Evolutionary conservation across 1,284 basidiomycete genomes (phyloP), one percentile per base, ranked within the genome.

Genomic region (Ceratorhiza oryzae-sativae): DNA sequence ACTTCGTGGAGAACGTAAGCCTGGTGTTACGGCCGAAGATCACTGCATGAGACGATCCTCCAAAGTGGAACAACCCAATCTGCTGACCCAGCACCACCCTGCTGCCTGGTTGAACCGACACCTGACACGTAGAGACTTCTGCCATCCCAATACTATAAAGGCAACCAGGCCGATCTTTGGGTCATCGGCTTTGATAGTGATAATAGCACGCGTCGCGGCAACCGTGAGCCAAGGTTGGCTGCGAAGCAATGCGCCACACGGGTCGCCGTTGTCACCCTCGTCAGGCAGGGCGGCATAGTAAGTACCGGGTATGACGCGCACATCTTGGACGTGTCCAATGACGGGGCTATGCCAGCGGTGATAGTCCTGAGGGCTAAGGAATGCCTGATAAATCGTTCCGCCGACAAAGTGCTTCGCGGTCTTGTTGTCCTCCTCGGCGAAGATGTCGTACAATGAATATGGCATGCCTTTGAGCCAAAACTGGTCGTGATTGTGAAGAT

Each of bases 331-430:
- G 0, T 71, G 81, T 0, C 86, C 87, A 6, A 80, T 79, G 9
- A 88, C 80, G 9, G 87, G 87, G 34, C 80, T 79, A 76, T 84
- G 83, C 86, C 86, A 88, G 51, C 86, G 84, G 73, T 88, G 86
- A 75, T 86, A 88, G 18, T 82, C 80, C 5, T 80, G 73, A 0
- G 85, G 79, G 32, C 79, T 79, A 62, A 88, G 82, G 79, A 84
- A 87, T 0, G 83, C 84, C 74, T 88, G 87, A 75, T 83, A 86
- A 53, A 88, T 78, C 0, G 85, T 84, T 0, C 86, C 86, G 1
- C 84, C 85, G 5, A 81, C 77, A 71, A 87, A 87, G 25, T 79
- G 42, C 6, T 79, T 39, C 6, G 77, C 32, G 0, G 79, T 79
- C 25, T 72, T 75, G 1, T 75, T 65, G 71, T 82, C 80, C 75